Evolutionary conservation across 2,329 filamentous ascomycete species (phyloP), one percentile per base, ranked within the genome.

Genomic region (Thelonectria rubi): DNA sequence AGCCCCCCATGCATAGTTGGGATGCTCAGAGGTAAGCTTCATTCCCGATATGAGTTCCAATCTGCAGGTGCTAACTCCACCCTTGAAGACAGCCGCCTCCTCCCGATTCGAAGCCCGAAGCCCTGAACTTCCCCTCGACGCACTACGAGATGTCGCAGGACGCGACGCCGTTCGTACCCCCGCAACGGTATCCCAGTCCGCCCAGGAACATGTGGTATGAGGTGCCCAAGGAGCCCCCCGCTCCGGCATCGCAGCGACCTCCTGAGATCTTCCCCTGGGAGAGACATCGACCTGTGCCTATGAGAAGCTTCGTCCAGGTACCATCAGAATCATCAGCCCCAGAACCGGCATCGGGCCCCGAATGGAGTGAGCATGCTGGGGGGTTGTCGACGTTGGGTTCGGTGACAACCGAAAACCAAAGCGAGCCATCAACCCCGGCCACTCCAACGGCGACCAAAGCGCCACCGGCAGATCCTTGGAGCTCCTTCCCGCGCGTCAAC

Each of bases 201-300:
- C 93, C 94, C 0, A 91, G 85, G 75, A 86, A 94, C 72, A 94
- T 97, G 92, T 95, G 90, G 84, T 97, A 95, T 74, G 82, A 94
- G 70, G 85, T 96, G 37, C 93, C 93, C 5, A 87, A 84, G 65
- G 84, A 86, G 60, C 81, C 81, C 17, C 86, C 87, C 20, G 83
- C 86, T 49, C 80, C 76, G 21, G 70, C 73, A n/a, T 68, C 84
- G 45, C 81, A 88, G 65, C 85, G 80, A 63, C 85, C 88, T 14
- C 84, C 85, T 49, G 84, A 88, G 3, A 89, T 98, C 50, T 99
- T 99, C 76, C 95, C 95, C 0, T 99, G 95, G 95, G 95, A 99
- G 76, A 79, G 77, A 43, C 80, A 88, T 60, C 86, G 86, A 63
- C 84, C 89, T 12, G 86, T 82, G 69, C 79, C 88, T 5, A 80